These are phyloP conservation scores for Sechiopsis laciniata DNA, from an alignment of 306 rosid species.

Conservation along the genomic window DNA sequence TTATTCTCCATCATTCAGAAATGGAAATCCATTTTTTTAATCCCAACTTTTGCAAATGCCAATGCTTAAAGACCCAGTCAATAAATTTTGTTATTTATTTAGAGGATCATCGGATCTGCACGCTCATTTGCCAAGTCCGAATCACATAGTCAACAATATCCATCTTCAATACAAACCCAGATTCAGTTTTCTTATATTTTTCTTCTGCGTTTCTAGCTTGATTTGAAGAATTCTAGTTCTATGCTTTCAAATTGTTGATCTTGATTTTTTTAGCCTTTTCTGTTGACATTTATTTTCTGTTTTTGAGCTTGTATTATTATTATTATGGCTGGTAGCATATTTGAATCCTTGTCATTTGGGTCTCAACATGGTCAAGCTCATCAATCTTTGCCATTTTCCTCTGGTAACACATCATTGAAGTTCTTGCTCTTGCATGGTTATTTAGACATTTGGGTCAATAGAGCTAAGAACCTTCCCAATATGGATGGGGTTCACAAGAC, in stretches of 20 bases:
- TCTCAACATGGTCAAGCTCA: slow-evolving; percentile 58
- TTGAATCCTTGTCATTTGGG: slow-evolving; percentile 46
- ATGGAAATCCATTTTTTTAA: background rate
- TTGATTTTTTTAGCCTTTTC: background rate
- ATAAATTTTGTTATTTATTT: background rate
- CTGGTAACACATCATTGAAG: slow-evolving; percentile 42
- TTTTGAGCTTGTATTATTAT: background rate
- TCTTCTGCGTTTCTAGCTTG: background rate
- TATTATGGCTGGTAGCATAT: slow-evolving; percentile 14
- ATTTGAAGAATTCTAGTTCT: background rate
- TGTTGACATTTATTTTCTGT: background rate
- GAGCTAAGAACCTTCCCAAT: slow-evolving; percentile 72
- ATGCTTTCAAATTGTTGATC: background rate
- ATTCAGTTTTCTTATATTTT: slow-evolving; percentile 4
- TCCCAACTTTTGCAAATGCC: background rate
- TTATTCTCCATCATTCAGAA: no score
- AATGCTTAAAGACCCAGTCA: background rate
- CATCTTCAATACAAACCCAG: slow-evolving; percentile 16
- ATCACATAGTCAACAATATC: background rate
- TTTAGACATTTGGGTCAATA: slow-evolving; percentile 49
- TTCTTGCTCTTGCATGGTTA: slow-evolving; percentile 60
- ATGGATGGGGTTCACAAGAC: slow-evolving; percentile 61
- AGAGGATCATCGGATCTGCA: background rate
- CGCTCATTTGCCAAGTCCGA: background rate
- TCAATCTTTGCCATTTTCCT: slow-evolving; percentile 47